phyloP scores from a whole-genome alignment of 352 stramenopile species.

The Synura sp. region DNA sequence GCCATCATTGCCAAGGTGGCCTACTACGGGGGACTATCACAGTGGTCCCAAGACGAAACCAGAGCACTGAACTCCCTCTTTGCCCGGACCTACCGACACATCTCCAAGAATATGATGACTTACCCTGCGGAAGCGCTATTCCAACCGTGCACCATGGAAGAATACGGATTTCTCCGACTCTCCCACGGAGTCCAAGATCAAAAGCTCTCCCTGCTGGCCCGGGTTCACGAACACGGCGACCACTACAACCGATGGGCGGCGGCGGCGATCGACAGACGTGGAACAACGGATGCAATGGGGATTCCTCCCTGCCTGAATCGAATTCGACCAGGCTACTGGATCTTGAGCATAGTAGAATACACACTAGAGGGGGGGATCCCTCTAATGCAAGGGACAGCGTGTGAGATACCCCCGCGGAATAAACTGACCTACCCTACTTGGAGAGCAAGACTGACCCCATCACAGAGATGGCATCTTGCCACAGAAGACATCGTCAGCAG shows the following conservation, averaged over 20 bases:
- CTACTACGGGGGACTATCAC: slow-evolving; percentile 1
- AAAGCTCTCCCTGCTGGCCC: slow-evolving; percentile 5
- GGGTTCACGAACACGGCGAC: slow-evolving; percentile 1
- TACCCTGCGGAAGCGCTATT: neutral
- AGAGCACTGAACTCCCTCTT: neutral
- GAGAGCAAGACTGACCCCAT: slow-evolving; percentile 19
- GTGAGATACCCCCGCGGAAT: neutral
- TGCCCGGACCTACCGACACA: neutral
- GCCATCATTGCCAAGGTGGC: neutral
- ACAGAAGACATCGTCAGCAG: neutral
- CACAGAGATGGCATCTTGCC: neutral
- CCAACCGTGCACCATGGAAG: neutral
- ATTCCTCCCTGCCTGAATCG: neutral
- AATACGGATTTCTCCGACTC: slow-evolving; percentile 1
- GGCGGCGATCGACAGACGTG: neutral
- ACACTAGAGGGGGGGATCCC: neutral
- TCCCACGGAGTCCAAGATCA: slow-evolving; percentile 11
- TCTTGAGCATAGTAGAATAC: too few relatives aligned
- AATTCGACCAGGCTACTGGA: slow-evolving; percentile 10
- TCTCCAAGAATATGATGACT: too few relatives aligned
- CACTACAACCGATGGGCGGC: slow-evolving; percentile 20
- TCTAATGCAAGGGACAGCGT: neutral
- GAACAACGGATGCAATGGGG: neutral
- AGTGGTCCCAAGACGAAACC: slow-evolving; percentile 11
- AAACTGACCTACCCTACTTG: neutral